Conservation (phyloP, 1,139 yeast species). For the Saccharomyces hybrid region DNA sequence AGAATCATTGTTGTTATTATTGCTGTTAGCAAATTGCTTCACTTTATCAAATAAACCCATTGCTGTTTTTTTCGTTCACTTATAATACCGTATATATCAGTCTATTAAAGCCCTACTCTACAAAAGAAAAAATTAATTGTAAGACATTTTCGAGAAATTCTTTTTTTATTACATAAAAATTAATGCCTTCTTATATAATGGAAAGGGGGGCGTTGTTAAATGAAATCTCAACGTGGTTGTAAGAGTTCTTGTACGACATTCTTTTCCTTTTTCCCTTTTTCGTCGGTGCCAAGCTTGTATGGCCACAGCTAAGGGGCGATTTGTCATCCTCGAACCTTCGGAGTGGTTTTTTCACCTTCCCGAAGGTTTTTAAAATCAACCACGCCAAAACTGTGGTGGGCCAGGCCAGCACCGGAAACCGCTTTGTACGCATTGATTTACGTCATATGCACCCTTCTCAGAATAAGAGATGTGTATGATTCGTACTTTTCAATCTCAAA, state of each 20-base stretch:
- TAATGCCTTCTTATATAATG: background rate
- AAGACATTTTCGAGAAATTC: background rate
- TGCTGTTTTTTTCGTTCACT: conserved; percentile 3
- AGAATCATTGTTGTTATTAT: conserved; percentile 5
- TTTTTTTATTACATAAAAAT: background rate
- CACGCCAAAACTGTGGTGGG: background rate
- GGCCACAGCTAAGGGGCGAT: background rate
- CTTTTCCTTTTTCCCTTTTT: background rate
- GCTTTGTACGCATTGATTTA: background rate
- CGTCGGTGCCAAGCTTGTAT: background rate
- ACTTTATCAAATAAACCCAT: conserved; percentile 33
- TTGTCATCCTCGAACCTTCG: background rate
- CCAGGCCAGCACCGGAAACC: background rate
- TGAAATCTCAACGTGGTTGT: background rate
- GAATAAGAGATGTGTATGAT: background rate
- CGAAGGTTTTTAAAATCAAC: background rate
- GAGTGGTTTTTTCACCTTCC: background rate
- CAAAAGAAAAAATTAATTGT: background rate
- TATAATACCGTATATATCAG: background rate
- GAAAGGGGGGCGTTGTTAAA: background rate
- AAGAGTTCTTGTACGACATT: background rate
- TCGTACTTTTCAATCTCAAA: background rate
- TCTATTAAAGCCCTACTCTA: background rate
- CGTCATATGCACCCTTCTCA: background rate
- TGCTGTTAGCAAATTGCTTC: conserved; percentile 13